Percentiles rank a stretch among this genome's conserved stretches.
Conservation (phyloP, 345 rosid genomes). For the Salix udensis region DNA sequence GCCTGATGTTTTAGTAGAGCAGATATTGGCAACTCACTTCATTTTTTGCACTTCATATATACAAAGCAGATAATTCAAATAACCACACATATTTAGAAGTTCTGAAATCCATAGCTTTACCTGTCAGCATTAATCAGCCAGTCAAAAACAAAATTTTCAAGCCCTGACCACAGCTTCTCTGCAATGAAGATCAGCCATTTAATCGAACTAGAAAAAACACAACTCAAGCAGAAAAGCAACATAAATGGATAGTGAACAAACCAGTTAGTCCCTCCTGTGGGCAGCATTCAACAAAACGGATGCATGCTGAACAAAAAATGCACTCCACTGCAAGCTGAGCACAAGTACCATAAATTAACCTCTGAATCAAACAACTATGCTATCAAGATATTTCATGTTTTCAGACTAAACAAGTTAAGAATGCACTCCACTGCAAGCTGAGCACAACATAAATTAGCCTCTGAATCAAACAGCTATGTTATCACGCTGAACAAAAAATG, state of each 20-base stretch:
- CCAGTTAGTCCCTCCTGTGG: conserved; percentile 99
- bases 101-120: conserved; percentile 40
- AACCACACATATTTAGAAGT: conserved; percentile 11
- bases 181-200: conserved; percentile 32
- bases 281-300: conserved; percentile 95
- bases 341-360: conserved; percentile 22
- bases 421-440: conserved; percentile 97
- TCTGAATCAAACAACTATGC: conserved; percentile 6
- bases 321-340: conserved; percentile 98
- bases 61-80: conserved; percentile 4
- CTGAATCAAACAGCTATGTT: conserved; percentile 2
- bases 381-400: not conserved
- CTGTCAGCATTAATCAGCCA: conserved; percentile 98
- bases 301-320: conserved; percentile 98
- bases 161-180: conserved; percentile 99
- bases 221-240: conserved; percentile 18
- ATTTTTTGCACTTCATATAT: not conserved
- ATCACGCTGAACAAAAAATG: conserved; percentile 85
- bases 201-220: conserved; percentile 12
- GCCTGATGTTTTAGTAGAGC: no score
- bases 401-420: not conserved
- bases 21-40: not conserved
- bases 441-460: conserved; percentile 24
- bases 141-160: conserved; percentile 96
- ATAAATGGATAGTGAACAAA: conserved; percentile 33